Percentiles rank a stretch among this genome's conserved stretches.
These are phyloP conservation scores for Trichosanthes truncata DNA, from an alignment of 306 rosid species.

Conservation along the genomic window DNA sequence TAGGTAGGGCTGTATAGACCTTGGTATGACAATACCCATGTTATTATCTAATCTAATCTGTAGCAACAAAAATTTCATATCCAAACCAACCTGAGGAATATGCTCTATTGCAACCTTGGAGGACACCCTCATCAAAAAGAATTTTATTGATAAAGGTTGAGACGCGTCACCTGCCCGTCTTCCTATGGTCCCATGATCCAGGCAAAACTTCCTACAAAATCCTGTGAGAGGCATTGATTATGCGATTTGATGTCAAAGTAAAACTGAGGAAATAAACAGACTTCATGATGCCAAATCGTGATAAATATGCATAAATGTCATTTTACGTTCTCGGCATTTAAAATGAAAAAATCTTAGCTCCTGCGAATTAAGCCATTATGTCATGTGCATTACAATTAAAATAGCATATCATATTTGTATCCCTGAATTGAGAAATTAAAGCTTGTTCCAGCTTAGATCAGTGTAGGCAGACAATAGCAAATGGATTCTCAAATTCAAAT, in stretches of 20 bases:
- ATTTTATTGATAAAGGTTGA: neutral
- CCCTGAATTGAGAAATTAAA: neutral
- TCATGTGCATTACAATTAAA: neutral
- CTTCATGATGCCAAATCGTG: neutral
- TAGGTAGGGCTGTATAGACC: neutral
- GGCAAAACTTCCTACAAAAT: conserved; percentile 4
- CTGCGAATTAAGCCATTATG: neutral
- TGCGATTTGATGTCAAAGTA: neutral
- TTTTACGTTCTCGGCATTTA: neutral
- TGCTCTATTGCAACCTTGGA: neutral
- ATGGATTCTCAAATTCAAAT: neutral
- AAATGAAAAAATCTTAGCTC: neutral
- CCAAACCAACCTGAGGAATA: conserved; percentile 6
- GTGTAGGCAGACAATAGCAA: neutral
- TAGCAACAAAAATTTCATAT: conserved; percentile 9
- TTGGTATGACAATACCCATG: conserved; percentile 10
- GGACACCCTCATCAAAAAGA: neutral
- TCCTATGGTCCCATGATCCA: neutral
- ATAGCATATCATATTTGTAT: neutral
- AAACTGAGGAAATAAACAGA: neutral
- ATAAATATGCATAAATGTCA: neutral
- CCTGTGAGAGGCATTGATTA: neutral
- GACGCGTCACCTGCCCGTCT: neutral
- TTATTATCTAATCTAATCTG: conserved; percentile 6
- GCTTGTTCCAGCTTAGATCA: neutral